These are phyloP conservation scores for Macadamia tetraphylla DNA, from an alignment of 164 flowering plant genomes.

Conservation along the genomic window DNA sequence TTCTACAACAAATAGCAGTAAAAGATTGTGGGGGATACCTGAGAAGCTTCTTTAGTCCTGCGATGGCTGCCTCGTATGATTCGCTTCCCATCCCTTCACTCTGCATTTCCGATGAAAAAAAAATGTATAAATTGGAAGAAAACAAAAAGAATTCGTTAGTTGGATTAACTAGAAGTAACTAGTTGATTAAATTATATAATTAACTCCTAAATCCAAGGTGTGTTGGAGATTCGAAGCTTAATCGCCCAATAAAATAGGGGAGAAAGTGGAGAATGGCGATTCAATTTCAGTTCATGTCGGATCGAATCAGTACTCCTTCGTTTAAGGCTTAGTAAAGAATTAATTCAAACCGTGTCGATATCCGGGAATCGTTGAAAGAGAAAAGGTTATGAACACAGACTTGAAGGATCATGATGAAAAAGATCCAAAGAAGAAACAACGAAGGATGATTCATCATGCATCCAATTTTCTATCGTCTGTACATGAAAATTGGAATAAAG, in stretches of 20 bases:
- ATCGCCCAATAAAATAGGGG: not conserved
- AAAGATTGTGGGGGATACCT: conserved; percentile 14
- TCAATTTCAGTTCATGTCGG: not conserved
- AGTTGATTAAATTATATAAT: too few species aligned
- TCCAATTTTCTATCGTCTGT: not conserved
- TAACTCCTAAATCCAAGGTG: not conserved
- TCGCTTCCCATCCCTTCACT: conserved; percentile 27
- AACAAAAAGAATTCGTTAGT: not conserved
- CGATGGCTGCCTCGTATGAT: conserved; percentile 48
- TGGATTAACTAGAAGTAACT: not conserved
- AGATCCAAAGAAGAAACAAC: too few species aligned
- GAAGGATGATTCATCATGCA: too few species aligned
- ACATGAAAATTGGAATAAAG: not conserved
- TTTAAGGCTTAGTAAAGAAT: not conserved
- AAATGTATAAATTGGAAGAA: too few species aligned
- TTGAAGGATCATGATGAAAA: too few species aligned
- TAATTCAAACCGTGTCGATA: too few species aligned
- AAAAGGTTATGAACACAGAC: not conserved
- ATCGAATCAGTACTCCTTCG: not conserved
- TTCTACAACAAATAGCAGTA: not conserved
- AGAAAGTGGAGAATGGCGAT: not conserved
- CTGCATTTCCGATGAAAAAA: conserved; percentile 19
- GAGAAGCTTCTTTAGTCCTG: conserved; percentile 54
- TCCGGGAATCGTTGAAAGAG: not conserved
- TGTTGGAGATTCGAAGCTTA: not conserved